Conservation (phyloP, 805 yeast genomes). For the Cyberlindnera nakhonratchasimensis region DNA sequence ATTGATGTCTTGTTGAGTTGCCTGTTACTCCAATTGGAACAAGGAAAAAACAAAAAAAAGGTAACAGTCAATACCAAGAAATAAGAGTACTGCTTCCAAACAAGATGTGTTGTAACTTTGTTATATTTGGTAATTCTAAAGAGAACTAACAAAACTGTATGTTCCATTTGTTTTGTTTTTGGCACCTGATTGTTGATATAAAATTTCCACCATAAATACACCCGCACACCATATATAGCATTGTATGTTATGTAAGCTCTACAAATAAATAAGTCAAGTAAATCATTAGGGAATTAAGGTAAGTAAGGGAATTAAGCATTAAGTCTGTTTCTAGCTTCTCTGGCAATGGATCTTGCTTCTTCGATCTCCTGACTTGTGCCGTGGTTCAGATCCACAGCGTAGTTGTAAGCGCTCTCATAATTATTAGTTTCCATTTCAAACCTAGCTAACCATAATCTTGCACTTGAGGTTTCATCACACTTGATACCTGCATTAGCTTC, state of each 20-base stretch:
- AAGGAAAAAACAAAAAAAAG: background rate
- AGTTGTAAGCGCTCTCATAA: conserved; percentile 65
- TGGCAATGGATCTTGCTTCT: conserved; percentile 80
- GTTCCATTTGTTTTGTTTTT: background rate
- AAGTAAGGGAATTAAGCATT: conserved; percentile 20
- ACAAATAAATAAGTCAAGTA: too few relatives aligned
- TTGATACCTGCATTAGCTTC: conserved; percentile 57
- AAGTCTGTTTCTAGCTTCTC: conserved; percentile 66
- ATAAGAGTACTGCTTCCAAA: background rate
- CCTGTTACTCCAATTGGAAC: background rate
- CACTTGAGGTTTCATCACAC: conserved; percentile 72
- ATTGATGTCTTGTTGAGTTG: background rate
- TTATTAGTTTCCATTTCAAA: conserved; percentile 53
- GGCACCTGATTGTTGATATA: too few relatives aligned
- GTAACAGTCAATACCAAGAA: background rate
- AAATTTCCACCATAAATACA: conserved; percentile 1
- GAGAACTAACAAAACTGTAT: background rate
- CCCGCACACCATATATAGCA: conserved; percentile 2
- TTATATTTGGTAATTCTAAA: too few relatives aligned
- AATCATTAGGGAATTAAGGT: too few relatives aligned
- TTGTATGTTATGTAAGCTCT: too few relatives aligned
- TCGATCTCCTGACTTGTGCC: conserved; percentile 86
- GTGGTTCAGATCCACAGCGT: conserved; percentile 65
- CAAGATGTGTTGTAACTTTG: background rate
- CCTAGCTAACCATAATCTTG: conserved; percentile 83